Evolutionary conservation across 1,284 basidiomycete species (phyloP), one percentile per base, ranked within the genome.

Genomic region (Phellinidium pouzarii): DNA sequence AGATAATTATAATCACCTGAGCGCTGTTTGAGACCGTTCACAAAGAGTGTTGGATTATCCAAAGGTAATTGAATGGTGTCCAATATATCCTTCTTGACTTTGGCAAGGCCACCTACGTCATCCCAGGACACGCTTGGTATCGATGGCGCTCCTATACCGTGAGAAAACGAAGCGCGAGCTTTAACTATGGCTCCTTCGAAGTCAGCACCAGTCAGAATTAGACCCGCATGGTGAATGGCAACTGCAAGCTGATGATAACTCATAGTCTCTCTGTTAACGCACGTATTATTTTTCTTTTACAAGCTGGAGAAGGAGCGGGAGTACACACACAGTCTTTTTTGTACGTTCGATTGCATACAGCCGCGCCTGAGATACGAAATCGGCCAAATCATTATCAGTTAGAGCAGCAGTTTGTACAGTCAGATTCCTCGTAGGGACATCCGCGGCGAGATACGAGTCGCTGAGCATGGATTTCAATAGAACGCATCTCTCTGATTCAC

Each of bases 101-200:
- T 73, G 1, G 83, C 85, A 17, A 99, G 73, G 5, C 96, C 96
- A 38, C 96, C 96, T 12, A 99, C 88, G 65, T 99, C 96, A 68
- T 98, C 93, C 96, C 96, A 99, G 0, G 90, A 82, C 0, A 99
- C 94, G 58, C 82, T 91, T 1, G 96, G 96, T 48, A 99, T 99
- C 63, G 91, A 94, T 0, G 96, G 96, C 17, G 94, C 93, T 11
- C 95, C 95, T 53, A 99, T 96, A 62, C 80, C 92, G 64, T 94
- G 91, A 14, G 91, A 89, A 69, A 96, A 96, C 1, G 84, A 79
- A 11, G 80, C 73, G 52, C 94, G 77, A 3, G 90, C 87, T 58
- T 84, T 80, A n/a, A 76, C 74, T 9, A 99, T 72, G 0, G 92
- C 92, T 3, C 64, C 58, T 3, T 87, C 79, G 59, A 96, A 83